Conservation (phyloP, 805 yeast genomes). For the Danielia reshetovae region DNA sequence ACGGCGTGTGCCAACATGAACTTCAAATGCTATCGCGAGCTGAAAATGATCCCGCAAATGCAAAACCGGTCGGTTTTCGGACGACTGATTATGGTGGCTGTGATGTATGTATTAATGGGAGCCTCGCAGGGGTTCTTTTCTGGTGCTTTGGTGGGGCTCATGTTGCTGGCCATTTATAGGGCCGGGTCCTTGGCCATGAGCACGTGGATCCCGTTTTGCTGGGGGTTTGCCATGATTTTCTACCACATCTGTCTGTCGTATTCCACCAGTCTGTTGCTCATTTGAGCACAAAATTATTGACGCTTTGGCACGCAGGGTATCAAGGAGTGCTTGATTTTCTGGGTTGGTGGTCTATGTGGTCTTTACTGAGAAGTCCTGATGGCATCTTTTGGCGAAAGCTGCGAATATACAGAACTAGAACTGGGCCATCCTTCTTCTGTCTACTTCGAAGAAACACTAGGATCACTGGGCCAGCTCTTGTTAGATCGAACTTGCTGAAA, state of each 20-base stretch:
- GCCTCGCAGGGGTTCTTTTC: constrained; percentile 60
- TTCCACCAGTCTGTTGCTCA: constrained; percentile 40
- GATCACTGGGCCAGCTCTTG: too few relatives aligned
- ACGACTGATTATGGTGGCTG: constrained; percentile 39
- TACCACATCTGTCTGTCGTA: constrained; percentile 67
- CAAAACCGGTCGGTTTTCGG: constrained; percentile 3
- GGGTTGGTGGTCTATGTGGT: too few relatives aligned
- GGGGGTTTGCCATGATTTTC: constrained; percentile 66
- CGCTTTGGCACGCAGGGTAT: too few relatives aligned
- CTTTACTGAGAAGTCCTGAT: neutral
- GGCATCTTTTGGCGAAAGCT: too few relatives aligned
- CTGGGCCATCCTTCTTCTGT: too few relatives aligned
- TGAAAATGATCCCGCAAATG: constrained; percentile 1
- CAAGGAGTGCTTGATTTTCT: too few relatives aligned
- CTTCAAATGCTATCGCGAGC: constrained; percentile 18
- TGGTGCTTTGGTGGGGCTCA: constrained; percentile 75
- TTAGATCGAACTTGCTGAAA: too few relatives aligned
- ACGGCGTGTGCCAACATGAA: constrained; percentile 43
- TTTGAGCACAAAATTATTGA: too few relatives aligned
- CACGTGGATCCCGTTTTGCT: constrained; percentile 90
- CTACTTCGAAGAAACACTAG: too few relatives aligned
- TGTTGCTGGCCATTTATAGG: constrained; percentile 69
- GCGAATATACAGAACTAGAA: too few relatives aligned
- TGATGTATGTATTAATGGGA: constrained; percentile 50
- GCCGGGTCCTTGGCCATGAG: constrained; percentile 85